These are phyloP conservation scores for Colletotrichum zoysiae DNA, from an alignment of 2,329 filamentous ascomycete genomes.

Conservation along the genomic window DNA sequence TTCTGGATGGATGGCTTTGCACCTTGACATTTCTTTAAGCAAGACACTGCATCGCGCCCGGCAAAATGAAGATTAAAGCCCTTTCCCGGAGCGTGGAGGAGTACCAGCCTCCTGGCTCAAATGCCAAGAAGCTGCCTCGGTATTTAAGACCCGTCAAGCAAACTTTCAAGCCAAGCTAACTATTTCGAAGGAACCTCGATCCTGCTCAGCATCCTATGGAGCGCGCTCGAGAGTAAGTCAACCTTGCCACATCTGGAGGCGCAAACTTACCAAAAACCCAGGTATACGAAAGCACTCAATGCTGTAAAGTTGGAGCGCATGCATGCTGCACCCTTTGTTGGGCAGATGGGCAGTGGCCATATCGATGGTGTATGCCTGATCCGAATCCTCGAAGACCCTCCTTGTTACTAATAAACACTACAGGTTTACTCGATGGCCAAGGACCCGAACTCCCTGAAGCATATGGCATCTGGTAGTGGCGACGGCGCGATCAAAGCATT, in stretches of 20 bases:
- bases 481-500: constrained; percentile 86
- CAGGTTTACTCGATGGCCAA: constrained; percentile 80
- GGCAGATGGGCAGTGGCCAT: constrained; percentile 88
- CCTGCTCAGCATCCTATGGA: constrained; percentile 92
- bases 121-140: constrained; percentile 70
- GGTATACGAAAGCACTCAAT: constrained; percentile 68
- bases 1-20: constrained; percentile 30
- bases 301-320: constrained; percentile 94
- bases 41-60: constrained; percentile 14
- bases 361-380: constrained; percentile 79
- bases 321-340: constrained; percentile 82
- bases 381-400: neutral
- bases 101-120: constrained; percentile 75
- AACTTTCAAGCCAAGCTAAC: constrained; percentile 18
- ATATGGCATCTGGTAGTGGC: constrained; percentile 85
- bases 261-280: constrained; percentile 4
- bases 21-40: constrained; percentile 18
- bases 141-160: neutral
- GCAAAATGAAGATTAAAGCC: constrained; percentile 71
- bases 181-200: constrained; percentile 73
- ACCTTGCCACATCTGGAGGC: constrained; percentile 65
- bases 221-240: constrained; percentile 85
- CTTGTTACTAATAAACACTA: constrained; percentile 2
- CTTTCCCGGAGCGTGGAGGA: constrained; percentile 74
- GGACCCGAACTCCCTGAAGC: constrained; percentile 79